Base-by-base conservation (phyloP, 768 basidiomycete species). In the Ramaria sp. region DNA sequence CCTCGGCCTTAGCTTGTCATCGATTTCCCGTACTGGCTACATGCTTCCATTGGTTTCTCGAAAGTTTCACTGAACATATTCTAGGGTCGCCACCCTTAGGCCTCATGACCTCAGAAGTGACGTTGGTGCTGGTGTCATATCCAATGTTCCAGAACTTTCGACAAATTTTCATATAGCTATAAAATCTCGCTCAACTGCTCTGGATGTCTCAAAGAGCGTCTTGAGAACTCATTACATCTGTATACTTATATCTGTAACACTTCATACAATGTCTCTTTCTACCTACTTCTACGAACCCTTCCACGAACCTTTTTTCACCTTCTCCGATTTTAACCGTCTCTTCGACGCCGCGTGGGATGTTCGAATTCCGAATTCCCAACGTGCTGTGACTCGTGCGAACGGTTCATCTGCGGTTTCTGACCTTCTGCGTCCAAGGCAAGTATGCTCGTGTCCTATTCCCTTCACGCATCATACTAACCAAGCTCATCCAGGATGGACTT, bases 401-500 rank as follows among this genome's bases (percentile, higher is more conserved):
- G 51, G 20, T 19, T 52, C 51, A 17, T 4, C 17, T 13, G 10
- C 51, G 33, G 24, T 12, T n/a, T 24, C 31, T 10, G 49, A 11
- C 10, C 20, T 24, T 24, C 7, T 52, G 15, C 51, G 51, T 12
- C 51, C 51, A 52, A 52, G 34, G 51, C 34, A 33, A 7, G 31
- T 24, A 52, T 11, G 7, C 2, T 11, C 37, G 19, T 10, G 31
- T 38, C 13, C 7, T 12, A 22, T 22, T n/a, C 17, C 19, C n/a
- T 4, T 17, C 9, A 12, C 34, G 3, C 17, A 1, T 33, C 10
- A 11, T 11, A 7, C 51, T 39, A 38, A 52, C 24, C 33, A 37
- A 2, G 17, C 31, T 30, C 33, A 7, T 39, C 15, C 31, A 57
- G 55, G 22, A 59, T 59, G 58, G 58, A 59, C 30, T 11, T 59